Conservation (phyloP, 2,329 filamentous ascomycete genomes). For the Pezicula neosporulosa region DNA sequence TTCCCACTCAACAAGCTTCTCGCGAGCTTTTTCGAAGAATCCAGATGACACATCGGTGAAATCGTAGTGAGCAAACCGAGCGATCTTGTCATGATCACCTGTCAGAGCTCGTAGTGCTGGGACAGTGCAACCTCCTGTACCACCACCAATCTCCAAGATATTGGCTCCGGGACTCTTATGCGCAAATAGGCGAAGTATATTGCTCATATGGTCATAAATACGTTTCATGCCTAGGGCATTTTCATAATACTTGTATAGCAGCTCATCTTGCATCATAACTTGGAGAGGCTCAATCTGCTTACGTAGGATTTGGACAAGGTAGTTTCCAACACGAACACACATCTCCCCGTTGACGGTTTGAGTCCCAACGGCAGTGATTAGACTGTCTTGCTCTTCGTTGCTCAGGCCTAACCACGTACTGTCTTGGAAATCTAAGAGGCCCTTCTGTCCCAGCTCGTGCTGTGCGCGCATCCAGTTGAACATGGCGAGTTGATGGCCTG, state of each 20-base stretch:
- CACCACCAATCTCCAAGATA: constrained; percentile 22
- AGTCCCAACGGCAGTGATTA: not conserved
- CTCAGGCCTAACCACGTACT: not conserved
- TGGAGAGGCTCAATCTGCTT: constrained; percentile 28
- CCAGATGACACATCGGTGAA: constrained; percentile 22
- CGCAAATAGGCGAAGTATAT: not conserved
- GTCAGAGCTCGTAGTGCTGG: constrained; percentile 2
- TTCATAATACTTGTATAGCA: not conserved
- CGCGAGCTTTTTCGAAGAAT: constrained; percentile 30
- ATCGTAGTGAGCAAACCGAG: constrained; percentile 6
- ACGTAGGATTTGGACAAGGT: constrained; percentile 25
- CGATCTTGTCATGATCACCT: not conserved
- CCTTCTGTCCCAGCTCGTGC: constrained; percentile 8
- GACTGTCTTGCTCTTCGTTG: not conserved
- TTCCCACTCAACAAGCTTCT: constrained; percentile 6
- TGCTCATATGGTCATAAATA: not conserved
- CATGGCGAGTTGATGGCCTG: not conserved
- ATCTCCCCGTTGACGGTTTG: constrained; percentile 23
- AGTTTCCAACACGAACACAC: constrained; percentile 26
- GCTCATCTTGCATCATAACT: constrained; percentile 18
- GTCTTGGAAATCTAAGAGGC: constrained; percentile 18
- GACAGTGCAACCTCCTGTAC: constrained; percentile 13
- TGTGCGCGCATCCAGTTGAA: not conserved
- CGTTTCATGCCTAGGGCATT: not conserved
- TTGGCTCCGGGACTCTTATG: constrained; percentile 16